phyloP scores from a whole-genome alignment of 2,329 filamentous ascomycete genomes.

The Fusarium continuum region DNA sequence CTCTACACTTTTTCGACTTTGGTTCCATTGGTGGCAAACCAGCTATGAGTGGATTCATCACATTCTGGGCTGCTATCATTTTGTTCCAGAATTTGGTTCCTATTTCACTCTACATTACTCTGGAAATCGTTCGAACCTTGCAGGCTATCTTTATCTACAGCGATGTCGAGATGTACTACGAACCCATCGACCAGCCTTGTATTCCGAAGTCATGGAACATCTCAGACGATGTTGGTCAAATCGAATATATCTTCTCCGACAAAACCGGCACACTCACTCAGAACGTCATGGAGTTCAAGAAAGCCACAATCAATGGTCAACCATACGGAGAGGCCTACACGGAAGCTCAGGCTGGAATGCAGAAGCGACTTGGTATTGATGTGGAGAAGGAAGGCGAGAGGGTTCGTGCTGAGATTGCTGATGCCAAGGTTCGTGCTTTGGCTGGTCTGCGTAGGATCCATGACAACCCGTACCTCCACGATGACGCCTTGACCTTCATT shows the following conservation, averaged over 20 bases:
- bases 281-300: constrained; percentile 99
- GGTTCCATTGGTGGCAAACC: constrained; percentile 81
- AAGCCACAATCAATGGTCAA: constrained; percentile 94
- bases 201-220: constrained; percentile 99
- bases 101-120: constrained; percentile 95
- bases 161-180: constrained; percentile 97
- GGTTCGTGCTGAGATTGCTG: constrained; percentile 79
- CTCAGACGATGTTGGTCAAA: constrained; percentile 95
- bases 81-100: constrained; percentile 98
- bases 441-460: constrained; percentile 77
- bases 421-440: constrained; percentile 78
- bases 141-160: constrained; percentile 98
- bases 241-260: constrained; percentile 99
- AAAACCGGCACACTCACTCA: constrained; percentile 97
- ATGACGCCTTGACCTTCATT: constrained; percentile 91
- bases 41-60: constrained; percentile 88
- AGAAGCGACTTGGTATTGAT: constrained; percentile 87
- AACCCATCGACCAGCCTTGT: constrained; percentile 90
- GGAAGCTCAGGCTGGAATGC: constrained; percentile 95
- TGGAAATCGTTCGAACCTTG: constrained; percentile 92
- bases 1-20: constrained; percentile 83
- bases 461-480: constrained; percentile 89
- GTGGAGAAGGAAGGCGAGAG: constrained; percentile 81
- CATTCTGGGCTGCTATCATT: constrained; percentile 94
- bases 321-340: constrained; percentile 98